Conservation (phyloP, 108 stramenopile genomes). For the Discostella stelligeroides region DNA sequence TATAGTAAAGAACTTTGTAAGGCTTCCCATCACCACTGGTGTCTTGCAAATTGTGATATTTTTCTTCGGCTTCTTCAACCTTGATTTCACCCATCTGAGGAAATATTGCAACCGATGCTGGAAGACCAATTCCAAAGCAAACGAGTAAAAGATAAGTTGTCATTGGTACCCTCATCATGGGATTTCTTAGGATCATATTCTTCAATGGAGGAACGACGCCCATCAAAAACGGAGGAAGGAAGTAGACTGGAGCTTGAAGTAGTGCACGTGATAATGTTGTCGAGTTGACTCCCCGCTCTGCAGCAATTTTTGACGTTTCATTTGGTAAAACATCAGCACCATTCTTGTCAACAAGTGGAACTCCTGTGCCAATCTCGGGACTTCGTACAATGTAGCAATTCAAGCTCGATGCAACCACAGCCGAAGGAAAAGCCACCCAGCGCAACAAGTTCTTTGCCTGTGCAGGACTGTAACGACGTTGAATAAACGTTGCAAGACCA, state of each 20-base stretch:
- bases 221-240: constrained; percentile 77
- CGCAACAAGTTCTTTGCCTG: constrained; percentile 71
- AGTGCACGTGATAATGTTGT: constrained; percentile 80
- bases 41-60: constrained; percentile 43
- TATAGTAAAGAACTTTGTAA: constrained; percentile 70
- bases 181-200: constrained; percentile 42
- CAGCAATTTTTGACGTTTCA: constrained; percentile 64
- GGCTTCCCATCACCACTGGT: constrained; percentile 42
- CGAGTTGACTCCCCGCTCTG: constrained; percentile 72
- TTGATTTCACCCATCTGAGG: constrained; percentile 78
- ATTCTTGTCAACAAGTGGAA: constrained; percentile 62
- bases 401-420: constrained; percentile 77
- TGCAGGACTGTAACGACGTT: constrained; percentile 55
- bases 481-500: constrained; percentile 75
- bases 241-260: constrained; percentile 85
- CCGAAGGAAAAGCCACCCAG: constrained; percentile 85
- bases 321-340: constrained; percentile 53
- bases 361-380: constrained; percentile 83
- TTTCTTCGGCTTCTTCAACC: constrained; percentile 68
- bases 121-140: constrained; percentile 84
- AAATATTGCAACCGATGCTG: constrained; percentile 83
- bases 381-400: constrained; percentile 90
- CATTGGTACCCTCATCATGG: constrained; percentile 68
- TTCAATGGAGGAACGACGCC: constrained; percentile 43
- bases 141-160: constrained; percentile 79